Conservation (phyloP, 176 grass and related monocot species). For the Canna indica region DNA sequence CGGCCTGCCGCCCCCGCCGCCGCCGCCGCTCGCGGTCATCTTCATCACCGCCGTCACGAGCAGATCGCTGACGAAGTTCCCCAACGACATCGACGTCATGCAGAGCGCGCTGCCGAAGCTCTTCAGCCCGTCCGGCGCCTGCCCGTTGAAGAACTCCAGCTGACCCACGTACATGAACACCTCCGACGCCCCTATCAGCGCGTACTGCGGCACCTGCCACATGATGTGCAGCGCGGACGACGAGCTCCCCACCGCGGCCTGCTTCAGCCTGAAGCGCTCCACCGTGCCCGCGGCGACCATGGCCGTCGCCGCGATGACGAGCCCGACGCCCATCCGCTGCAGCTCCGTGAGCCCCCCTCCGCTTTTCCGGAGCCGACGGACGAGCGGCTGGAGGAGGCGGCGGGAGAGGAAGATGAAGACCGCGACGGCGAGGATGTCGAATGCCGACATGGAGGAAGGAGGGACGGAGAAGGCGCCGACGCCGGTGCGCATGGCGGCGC, state of each 20-base stretch:
- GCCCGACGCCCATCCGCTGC: conserved; percentile 7
- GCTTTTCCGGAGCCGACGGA: neutral
- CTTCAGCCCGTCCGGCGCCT: conserved; percentile 13
- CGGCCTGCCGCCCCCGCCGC: neutral
- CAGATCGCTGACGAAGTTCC: conserved; percentile 6
- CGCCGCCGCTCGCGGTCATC: neutral
- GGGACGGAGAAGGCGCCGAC: conserved; percentile 2
- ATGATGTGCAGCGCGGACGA: conserved; percentile 1
- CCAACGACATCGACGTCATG: conserved; percentile 11
- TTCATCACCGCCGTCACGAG: conserved; percentile 1
- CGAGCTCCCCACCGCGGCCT: neutral
- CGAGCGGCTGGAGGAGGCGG: neutral
- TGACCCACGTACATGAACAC: conserved; percentile 22
- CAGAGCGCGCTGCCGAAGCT: conserved; percentile 16
- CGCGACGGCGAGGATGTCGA: conserved; percentile 12
- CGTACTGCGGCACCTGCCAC: conserved; percentile 15
- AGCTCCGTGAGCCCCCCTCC: conserved; percentile 2
- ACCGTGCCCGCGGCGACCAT: conserved; percentile 6
- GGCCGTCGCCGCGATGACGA: neutral
- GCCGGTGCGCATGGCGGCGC: neutral
- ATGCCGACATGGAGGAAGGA: conserved; percentile 1
- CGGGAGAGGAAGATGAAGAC: neutral
- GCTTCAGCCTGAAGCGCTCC: conserved; percentile 12
- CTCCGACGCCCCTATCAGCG: conserved; percentile 13
- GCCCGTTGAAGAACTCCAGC: conserved; percentile 16